Evolutionary conservation across 2,329 filamentous ascomycete genomes (phyloP), one percentile per base, ranked within the genome.

Genomic region (Fusarium sp.): DNA sequence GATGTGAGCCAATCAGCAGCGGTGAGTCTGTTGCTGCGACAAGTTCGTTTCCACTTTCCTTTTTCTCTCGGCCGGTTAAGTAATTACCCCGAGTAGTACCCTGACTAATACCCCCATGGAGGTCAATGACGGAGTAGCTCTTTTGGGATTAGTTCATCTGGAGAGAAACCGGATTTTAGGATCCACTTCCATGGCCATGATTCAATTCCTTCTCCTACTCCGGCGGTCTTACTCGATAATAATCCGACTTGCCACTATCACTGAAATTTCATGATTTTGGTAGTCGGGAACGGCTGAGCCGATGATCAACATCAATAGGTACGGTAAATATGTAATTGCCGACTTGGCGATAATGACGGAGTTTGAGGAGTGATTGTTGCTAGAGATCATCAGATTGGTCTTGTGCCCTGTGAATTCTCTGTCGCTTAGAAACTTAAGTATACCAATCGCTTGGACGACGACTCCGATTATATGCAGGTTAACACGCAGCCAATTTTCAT

Each of bases 111-210:
- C 12, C 24, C 32, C 16, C n/a, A 27, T 42, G 18, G 24, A 9
- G 18, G 9, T 6, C 1, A 7, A 13, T 8, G 16, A 16, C 25
- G 49, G 49, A 53, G 32, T 53, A 22, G 25, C 32, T 11, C 8
- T 53, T 42, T 29, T 0, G 2, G 9, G 22, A 25, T 4, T 53
- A 42, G n/a, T 6, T 1, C 1, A 2, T 12, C 12, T 29, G n/a
- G 16, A 22, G 12, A 40, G 10, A 22, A 41, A 37, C 48, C 20
- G 30, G 48, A 25, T 51, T 51, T 22, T 32, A 34, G 3, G 14
- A 8, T 49, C 20, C 4, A 34, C 46, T 48, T 14, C n/a, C n/a
- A n/a, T 12, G 6, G 7, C 16, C 12, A 20, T 48, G 18, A 48
- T 22, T 29, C n/a, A 30, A 22, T 32, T 24, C 34, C 18, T 37